Evolutionary conservation across 495 filamentous ascomycete genomes (phyloP).

Genomic region (Apiosordaria backusii): DNA sequence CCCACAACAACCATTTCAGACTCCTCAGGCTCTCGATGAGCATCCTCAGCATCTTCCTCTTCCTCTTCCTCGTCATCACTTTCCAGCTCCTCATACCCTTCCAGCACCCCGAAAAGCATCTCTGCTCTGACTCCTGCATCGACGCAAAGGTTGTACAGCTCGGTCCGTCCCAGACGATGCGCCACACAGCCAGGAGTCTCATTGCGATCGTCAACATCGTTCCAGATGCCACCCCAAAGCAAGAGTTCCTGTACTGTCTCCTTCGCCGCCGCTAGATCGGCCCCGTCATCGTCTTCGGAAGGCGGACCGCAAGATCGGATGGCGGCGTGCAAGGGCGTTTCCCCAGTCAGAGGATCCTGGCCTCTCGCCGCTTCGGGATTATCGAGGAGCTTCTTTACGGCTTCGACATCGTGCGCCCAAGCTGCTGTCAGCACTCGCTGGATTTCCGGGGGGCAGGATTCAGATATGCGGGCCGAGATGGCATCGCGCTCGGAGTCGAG

Average conservation of each 20-base stretch:
- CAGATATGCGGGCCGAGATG: slow-evolving; percentile 43
- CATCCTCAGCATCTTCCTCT: slow-evolving; percentile 43
- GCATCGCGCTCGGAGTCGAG: slow-evolving; percentile 35
- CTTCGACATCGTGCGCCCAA: slow-evolving; percentile 72
- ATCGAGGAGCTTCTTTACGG: slow-evolving; percentile 71
- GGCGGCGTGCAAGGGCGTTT: slow-evolving; percentile 84
- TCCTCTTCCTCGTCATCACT: slow-evolving; percentile 61
- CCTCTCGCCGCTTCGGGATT: slow-evolving; percentile 62
- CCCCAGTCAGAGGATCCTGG: slow-evolving; percentile 80
- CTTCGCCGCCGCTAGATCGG: slow-evolving; percentile 53
- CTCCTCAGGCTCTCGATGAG: slow-evolving; percentile 21
- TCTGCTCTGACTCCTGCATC: slow-evolving; percentile 92
- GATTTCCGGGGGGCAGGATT: slow-evolving; percentile 41
- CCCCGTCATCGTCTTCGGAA: slow-evolving; percentile 33
- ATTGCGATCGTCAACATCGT: slow-evolving; percentile 77
- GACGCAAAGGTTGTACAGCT: slow-evolving; percentile 79
- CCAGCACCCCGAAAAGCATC: slow-evolving; percentile 70
- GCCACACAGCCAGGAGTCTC: slow-evolving; percentile 95
- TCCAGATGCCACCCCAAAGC: slow-evolving; percentile 92
- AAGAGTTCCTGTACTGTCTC: slow-evolving; percentile 73
- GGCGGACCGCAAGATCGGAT: slow-evolving; percentile 73
- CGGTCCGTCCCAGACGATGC: slow-evolving; percentile 60
- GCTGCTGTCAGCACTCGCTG: slow-evolving; percentile 71
- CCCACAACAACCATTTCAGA: slow-evolving; percentile 27
- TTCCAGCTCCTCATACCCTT: slow-evolving; percentile 70